Percentiles rank a stretch among this genome's conserved stretches.
phyloP scores from a whole-genome alignment of 2,329 filamentous ascomycete species.

The Mycogone perniciosa region DNA sequence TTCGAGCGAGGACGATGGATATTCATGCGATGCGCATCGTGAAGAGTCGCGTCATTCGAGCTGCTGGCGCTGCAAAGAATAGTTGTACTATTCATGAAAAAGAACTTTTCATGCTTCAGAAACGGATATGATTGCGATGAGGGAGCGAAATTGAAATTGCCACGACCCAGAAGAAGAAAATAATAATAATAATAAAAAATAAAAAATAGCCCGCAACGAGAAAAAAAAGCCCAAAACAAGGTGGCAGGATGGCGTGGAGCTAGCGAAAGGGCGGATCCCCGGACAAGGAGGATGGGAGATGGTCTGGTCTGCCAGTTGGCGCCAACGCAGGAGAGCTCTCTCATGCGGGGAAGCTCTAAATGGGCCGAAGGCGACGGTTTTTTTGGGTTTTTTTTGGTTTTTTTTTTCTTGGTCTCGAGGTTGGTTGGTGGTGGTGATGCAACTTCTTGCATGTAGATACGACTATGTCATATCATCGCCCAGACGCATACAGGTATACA shows the following conservation, averaged over 20 bases:
- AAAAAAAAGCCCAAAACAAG: not conserved
- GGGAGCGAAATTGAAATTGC: no score
- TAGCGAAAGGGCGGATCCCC: slow-evolving; percentile 10
- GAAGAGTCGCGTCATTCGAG: no score
- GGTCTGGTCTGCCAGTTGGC: slow-evolving; percentile 3
- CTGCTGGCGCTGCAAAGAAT: no score
- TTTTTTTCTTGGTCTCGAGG: not conserved
- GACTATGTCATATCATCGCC: no score
- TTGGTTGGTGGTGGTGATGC: not conserved
- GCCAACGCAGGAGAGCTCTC: slow-evolving; percentile 10
- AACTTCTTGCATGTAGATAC: no score
- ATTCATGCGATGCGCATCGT: no score
- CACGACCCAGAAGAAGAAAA: not conserved
- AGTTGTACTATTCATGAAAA: no score
- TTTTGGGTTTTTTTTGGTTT: not conserved
- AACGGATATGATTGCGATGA: no score
- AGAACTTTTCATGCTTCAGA: no score
- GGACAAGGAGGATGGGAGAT: not conserved
- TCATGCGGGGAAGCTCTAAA: slow-evolving; percentile 13
- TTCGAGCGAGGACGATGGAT: no score
- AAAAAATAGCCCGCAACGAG: not conserved
- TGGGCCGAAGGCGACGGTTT: not conserved
- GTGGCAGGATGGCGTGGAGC: slow-evolving; percentile 6
- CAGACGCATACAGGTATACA: no score
- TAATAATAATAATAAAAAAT: not conserved